Base-by-base conservation (phyloP, 2,329 filamentous ascomycete species). In the Colletotrichum simmondsii region DNA sequence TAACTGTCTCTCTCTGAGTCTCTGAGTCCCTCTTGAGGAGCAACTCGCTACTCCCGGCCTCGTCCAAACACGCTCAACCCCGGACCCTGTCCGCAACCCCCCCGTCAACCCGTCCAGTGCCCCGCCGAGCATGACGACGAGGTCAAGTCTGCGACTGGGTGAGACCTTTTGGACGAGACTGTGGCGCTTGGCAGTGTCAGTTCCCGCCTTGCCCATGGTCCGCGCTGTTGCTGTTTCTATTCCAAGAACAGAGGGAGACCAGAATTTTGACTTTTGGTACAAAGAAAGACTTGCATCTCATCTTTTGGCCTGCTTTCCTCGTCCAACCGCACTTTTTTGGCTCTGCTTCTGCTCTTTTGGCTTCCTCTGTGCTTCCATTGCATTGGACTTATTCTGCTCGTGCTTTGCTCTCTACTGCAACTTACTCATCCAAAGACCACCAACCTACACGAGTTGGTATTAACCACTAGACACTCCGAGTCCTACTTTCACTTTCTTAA, bases 101-200 rank as follows among this genome's bases (percentile, higher is more conserved):
- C 68, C 26, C 58, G 61, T 37, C 46, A 53, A 24, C 59, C 35
- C 67, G 49, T 49, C 60, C 56, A 49, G 46, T 57, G 35, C 60
- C 70, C 71, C 60, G 56, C 61, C 16, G 46, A 61, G 66, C 66
- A 65, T 73, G 71, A 71, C 66, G 67, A 73, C 67, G 60, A 70
- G 46, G 67, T 68, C 66, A 35, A 60, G 32, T 71, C 71, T 71
- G 71, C 60, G 66, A 73, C 71, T 73, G 60, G 46, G 57, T 73
- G 71, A 70, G 66, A 71, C 66, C 70, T 71, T 65, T 60, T 30
- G 35, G 61, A 65, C 67, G 62, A 65, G 57, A 49, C 64, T 73
- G 71, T 64, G 53, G 71, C 71, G 57, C 71, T 73, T 73, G 71
- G 71, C 71, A 72, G 71, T 73, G 71, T 73, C 71, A 73, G 71